A percentile compares a stretch with the other conserved stretches of the same genome.
These are phyloP conservation scores for Rhodamnia rubescens DNA, from an alignment of 345 rosid genomes.

Conservation along the genomic window DNA sequence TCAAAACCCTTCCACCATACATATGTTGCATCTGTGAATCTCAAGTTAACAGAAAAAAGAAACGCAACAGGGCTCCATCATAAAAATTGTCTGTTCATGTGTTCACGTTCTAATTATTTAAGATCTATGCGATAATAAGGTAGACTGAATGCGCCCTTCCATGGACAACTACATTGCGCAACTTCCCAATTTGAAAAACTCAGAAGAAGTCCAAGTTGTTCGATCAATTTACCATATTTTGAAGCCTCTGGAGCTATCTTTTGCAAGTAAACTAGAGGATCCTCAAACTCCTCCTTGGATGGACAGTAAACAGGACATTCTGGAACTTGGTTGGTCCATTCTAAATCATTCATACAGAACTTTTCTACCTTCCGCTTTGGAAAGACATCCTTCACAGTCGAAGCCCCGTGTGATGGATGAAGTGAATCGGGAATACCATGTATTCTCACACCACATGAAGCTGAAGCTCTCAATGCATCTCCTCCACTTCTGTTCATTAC, in stretches of 20 bases:
- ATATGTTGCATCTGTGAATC: not conserved
- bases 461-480: constrained; percentile 68
- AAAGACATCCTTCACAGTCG: constrained; percentile 36
- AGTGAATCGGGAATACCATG: constrained; percentile 29
- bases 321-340: constrained; percentile 80
- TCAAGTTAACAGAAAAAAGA: not conserved
- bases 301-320: constrained; percentile 95
- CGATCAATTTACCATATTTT: constrained; percentile 51
- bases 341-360: constrained; percentile 59
- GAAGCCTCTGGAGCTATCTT: constrained; percentile 95
- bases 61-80: not conserved
- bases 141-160: not conserved
- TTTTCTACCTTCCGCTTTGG: constrained; percentile 61
- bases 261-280: constrained; percentile 84
- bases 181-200: not conserved
- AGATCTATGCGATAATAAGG: not conserved
- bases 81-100: not conserved
- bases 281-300: constrained; percentile 92
- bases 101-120: not conserved
- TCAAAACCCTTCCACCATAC: not conserved
- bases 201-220: not conserved
- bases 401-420: constrained; percentile 17
- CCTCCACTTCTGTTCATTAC: constrained; percentile 77
- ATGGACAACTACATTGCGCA: not conserved
- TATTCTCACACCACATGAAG: constrained; percentile 74